Evolutionary conservation across 768 basidiomycete species (phyloP).

Genomic region (Suillus variegatus): DNA sequence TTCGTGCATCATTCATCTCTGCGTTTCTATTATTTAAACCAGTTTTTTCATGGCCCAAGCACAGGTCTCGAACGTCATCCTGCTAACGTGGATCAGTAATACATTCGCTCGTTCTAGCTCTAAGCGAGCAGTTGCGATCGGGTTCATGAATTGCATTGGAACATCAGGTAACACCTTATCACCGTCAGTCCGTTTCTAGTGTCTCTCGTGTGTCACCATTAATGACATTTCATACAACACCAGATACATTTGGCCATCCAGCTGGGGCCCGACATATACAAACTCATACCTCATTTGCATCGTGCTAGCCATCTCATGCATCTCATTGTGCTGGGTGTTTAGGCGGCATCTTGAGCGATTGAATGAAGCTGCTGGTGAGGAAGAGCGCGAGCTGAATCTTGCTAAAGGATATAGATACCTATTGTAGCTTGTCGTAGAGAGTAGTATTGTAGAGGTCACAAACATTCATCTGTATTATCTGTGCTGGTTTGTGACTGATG

Average conservation of each 20-base stretch:
- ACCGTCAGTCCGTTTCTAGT: slow-evolving; percentile 10
- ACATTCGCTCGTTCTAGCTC: slow-evolving; percentile 71
- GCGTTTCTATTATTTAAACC: not conserved
- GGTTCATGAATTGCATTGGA: slow-evolving; percentile 10
- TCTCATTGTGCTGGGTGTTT: slow-evolving; percentile 49
- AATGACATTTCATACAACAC: not conserved
- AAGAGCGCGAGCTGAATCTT: slow-evolving; percentile 36
- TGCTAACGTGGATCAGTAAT: slow-evolving; percentile 48
- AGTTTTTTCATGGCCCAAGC: slow-evolving; percentile 76
- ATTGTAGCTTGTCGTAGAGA: slow-evolving; percentile 24
- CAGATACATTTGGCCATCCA: slow-evolving; percentile 62
- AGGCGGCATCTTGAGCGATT: slow-evolving; percentile 39
- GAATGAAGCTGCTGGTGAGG: slow-evolving; percentile 38
- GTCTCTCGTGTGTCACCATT: slow-evolving; percentile 5
- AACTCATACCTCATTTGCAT: slow-evolving; percentile 74
- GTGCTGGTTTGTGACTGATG: too few relatives aligned
- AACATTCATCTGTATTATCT: not conserved
- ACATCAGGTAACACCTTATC: slow-evolving; percentile 9
- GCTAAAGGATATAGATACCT: slow-evolving; percentile 45
- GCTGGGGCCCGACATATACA: slow-evolving; percentile 68
- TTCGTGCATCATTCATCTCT: not conserved
- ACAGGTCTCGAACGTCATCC: slow-evolving; percentile 66
- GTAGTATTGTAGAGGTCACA: too few relatives aligned
- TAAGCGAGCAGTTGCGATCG: slow-evolving; percentile 56
- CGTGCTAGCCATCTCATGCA: slow-evolving; percentile 47